A percentile compares a stretch with the other conserved stretches of the same genome.
Evolutionary conservation across 495 filamentous ascomycete genomes (phyloP).

Genomic region (Aspergillus indologenus): DNA sequence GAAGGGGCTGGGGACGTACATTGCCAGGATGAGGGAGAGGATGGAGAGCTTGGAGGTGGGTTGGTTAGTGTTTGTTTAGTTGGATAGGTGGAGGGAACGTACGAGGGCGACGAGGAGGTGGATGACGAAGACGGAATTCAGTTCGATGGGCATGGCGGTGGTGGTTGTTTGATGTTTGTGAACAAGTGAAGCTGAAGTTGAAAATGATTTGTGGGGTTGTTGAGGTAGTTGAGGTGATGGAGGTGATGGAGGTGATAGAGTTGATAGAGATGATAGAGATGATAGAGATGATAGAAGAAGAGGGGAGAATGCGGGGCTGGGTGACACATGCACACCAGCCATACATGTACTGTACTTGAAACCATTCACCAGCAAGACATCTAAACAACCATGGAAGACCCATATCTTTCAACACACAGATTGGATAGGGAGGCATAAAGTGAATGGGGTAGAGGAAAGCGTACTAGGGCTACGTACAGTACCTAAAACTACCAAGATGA

Average conservation of each 20-base stretch:
- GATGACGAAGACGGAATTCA: neutral
- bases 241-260: neutral
- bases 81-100: neutral
- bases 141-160: neutral
- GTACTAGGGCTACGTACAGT: no score
- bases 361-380: no score
- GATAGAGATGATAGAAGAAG: no score
- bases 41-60: constrained; percentile 5
- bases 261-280: no score
- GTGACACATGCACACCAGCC: no score
- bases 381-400: no score
- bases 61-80: neutral
- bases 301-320: neutral
- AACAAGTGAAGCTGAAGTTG: neutral
- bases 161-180: no score
- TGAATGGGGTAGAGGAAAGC: no score
- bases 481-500: no score
- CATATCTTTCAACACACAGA: no score
- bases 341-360: no score
- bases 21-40: constrained; percentile 22
- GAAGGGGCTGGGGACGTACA: constrained; percentile 10
- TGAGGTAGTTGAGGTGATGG: neutral
- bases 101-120: neutral
- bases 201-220: neutral
- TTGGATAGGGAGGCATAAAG: no score